Evolutionary conservation across 306 rosid genomes (phyloP), one percentile per base, ranked within the genome.

Genomic region (Senna tora): DNA sequence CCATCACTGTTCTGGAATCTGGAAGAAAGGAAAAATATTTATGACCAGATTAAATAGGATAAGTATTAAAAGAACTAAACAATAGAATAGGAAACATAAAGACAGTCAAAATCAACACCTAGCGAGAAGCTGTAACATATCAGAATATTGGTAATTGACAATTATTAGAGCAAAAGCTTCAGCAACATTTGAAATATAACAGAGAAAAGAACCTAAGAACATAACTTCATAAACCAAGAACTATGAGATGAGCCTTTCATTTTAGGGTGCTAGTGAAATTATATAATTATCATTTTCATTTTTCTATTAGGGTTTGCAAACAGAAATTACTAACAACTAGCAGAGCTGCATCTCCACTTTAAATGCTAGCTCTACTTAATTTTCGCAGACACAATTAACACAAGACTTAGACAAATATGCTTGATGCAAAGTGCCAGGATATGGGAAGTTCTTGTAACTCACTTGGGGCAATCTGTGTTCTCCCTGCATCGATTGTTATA

Each of bases 1-100:
- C 96, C 97, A 94, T 94, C 84, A 91, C 98, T 32, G 97, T 94
- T 87, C 98, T 89, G 33, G 98, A 94, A 89, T 91, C 97, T 94
- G 80, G 28, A 68, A 81, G 53, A 25, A 21, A 42, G 14, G 36
- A 65, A 22, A 28, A 56, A 38, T 41, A 51, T 25, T 36, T 54
- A 2, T 52, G 2, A 17, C 56, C 17, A 43, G 42, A 53, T 33
- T 42, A 56, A 65, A 45, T 19, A 9, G 33, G 62, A 54, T 41
- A 67, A 45, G 41, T 65, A 69, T 51, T 74, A 55, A 64, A 0
- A 32, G n/a, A 50, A 39, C 14, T 14, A 45, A 36, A 56, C 38
- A 64, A 5, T 17, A 22, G 28, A 20, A 42, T 32, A 25, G 46
- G 8, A 28, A 30, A 43, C 17, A 25, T 5, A 67, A n/a, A n/a